These are phyloP conservation scores for Epichloe coenophiala DNA, from an alignment of 2,329 filamentous ascomycete species.

Conservation along the genomic window DNA sequence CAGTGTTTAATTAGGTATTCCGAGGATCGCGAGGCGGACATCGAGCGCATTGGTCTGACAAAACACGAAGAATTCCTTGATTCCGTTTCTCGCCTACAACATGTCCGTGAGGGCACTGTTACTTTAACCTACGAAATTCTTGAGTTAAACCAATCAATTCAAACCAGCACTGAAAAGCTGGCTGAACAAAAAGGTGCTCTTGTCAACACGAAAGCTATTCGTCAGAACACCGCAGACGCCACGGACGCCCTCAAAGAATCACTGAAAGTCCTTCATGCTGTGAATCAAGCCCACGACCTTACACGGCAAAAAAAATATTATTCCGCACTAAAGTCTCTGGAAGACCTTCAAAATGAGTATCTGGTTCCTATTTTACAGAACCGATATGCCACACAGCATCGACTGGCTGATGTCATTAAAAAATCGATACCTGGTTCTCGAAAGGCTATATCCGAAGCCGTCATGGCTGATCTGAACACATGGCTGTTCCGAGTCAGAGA, in stretches of 20 bases:
- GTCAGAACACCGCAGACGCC: constrained; percentile 92
- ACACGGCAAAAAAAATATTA: constrained; percentile 87
- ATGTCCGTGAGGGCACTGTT: constrained; percentile 82
- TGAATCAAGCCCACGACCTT: constrained; percentile 88
- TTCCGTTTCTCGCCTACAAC: constrained; percentile 87
- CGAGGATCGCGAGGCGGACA: constrained; percentile 75
- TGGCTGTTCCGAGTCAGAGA: constrained; percentile 94
- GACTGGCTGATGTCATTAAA: constrained; percentile 89
- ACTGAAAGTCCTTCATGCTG: constrained; percentile 77
- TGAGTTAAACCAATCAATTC: constrained; percentile 85
- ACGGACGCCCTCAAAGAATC: constrained; percentile 81
- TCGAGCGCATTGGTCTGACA: constrained; percentile 85
- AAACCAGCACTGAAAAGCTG: constrained; percentile 84
- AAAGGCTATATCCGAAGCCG: constrained; percentile 84
- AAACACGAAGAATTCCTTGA: constrained; percentile 95
- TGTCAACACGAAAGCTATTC: constrained; percentile 80
- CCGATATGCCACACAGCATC: constrained; percentile 87
- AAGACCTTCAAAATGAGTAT: constrained; percentile 93
- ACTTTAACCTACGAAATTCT: constrained; percentile 81
- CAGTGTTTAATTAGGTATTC: constrained; percentile 63
- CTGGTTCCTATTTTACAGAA: constrained; percentile 58
- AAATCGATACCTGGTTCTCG: constrained; percentile 89
- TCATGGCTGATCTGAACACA: constrained; percentile 93
- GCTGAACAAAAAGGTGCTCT: constrained; percentile 89
- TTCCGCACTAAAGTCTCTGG: constrained; percentile 79